A percentile compares a stretch with the other conserved stretches of the same genome.
Conservation (phyloP, 192 early-diverging fungal genomes). For the Linderina pennispora region DNA sequence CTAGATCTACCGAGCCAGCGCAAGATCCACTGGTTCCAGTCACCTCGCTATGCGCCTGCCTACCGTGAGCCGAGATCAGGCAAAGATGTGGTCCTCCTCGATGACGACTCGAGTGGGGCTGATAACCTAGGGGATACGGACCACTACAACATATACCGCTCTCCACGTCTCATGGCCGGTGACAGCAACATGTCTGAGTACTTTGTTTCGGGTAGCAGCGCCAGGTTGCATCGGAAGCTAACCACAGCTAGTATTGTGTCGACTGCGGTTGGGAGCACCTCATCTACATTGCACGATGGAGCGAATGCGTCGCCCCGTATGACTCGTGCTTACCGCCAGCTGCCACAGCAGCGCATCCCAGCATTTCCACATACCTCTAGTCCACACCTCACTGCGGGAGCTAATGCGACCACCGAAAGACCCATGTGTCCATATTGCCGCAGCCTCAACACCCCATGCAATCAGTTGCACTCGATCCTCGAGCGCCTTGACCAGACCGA, state of each 20-base stretch:
- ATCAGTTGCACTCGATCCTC: slow-evolving; percentile 12
- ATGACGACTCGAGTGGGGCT: slow-evolving; percentile 37
- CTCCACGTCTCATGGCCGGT: too few species aligned
- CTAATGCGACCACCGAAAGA: too few species aligned
- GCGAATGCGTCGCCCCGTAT: too few species aligned
- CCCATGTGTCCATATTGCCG: background rate
- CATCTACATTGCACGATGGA: too few species aligned
- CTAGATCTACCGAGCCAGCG: too few species aligned
- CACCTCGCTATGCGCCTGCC: slow-evolving; percentile 1
- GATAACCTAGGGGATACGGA: slow-evolving; percentile 6
- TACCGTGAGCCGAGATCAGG: background rate
- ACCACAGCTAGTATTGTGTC: slow-evolving; percentile 6
- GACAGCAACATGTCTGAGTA: too few species aligned
- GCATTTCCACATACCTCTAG: background rate
- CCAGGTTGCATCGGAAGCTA: background rate
- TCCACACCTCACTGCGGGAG: too few species aligned
- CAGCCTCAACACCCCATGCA: slow-evolving; percentile 3
- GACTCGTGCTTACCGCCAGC: too few species aligned
- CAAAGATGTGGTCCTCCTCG: slow-evolving; percentile 18
- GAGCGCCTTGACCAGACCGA: slow-evolving; percentile 28
- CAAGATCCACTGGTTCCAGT: slow-evolving; percentile 27
- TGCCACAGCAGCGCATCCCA: too few species aligned
- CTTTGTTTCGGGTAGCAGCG: background rate
- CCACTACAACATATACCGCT: background rate
- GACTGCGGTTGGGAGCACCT: slow-evolving; percentile 1